These are phyloP conservation scores for Saccharomycopsis babjevae DNA, from an alignment of 805 yeast species.

Conservation along the genomic window DNA sequence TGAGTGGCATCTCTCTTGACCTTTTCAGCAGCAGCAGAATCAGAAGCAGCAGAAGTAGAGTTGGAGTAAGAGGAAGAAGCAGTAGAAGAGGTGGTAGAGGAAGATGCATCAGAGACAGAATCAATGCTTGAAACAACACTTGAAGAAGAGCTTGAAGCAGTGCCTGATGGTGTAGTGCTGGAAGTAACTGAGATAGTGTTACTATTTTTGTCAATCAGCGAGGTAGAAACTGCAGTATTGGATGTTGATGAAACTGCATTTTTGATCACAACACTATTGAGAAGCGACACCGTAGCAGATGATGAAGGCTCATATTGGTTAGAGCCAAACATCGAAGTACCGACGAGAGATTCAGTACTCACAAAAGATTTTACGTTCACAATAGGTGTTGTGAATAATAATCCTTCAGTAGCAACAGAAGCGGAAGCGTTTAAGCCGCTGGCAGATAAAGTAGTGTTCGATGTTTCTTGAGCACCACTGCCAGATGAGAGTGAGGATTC, in stretches of 20 bases:
- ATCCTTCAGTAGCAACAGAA: neutral
- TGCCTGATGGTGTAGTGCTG: neutral
- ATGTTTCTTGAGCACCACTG: neutral
- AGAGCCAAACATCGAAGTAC: too few relatives aligned
- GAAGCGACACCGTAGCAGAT: too few relatives aligned
- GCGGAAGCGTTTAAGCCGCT: neutral
- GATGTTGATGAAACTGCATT: too few relatives aligned
- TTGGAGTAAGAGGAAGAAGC: too few relatives aligned
- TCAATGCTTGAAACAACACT: neutral
- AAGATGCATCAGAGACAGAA: neutral
- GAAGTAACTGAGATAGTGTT: too few relatives aligned
- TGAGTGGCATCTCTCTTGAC: neutral
- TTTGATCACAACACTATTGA: too few relatives aligned
- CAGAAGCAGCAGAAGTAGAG: neutral
- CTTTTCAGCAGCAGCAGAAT: neutral
- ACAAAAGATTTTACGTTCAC: neutral
- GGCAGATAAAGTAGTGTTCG: neutral
- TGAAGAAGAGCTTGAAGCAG: neutral
- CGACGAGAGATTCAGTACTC: too few relatives aligned
- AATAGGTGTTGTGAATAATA: neutral
- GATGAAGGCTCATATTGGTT: too few relatives aligned
- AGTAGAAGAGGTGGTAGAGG: neutral
- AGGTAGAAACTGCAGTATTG: too few relatives aligned
- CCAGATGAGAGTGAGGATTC: neutral
- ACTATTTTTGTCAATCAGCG: too few relatives aligned